Percentiles rank a stretch among this genome's conserved stretches.
Evolutionary conservation across 2,329 filamentous ascomycete species (phyloP).

Genomic region (Pestalotiopsis sp.): DNA sequence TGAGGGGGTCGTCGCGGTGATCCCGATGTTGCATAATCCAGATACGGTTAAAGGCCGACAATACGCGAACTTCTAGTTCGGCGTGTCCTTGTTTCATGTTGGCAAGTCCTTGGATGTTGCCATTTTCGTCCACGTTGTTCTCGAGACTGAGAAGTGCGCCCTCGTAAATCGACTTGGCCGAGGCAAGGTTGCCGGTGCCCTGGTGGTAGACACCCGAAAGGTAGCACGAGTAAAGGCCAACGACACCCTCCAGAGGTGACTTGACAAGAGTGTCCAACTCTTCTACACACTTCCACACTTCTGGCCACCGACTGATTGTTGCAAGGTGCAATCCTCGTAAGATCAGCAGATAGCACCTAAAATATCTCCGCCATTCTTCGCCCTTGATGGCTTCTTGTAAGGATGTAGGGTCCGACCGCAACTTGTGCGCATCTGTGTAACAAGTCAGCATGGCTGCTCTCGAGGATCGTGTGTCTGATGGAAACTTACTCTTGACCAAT

Average conservation of each 20-base stretch:
- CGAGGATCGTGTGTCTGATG: slow-evolving; percentile 29
- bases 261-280: slow-evolving; percentile 50
- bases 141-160: slow-evolving; percentile 60
- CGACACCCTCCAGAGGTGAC: slow-evolving; percentile 44
- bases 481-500: slow-evolving; percentile 35
- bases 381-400: slow-evolving; percentile 61
- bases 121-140: slow-evolving; percentile 20
- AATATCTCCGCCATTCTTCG: slow-evolving; percentile 64
- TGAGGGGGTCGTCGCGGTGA: slow-evolving; percentile 59
- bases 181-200: slow-evolving; percentile 71
- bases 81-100: slow-evolving; percentile 46
- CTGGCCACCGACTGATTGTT: slow-evolving; percentile 70
- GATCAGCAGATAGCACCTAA: slow-evolving; percentile 72
- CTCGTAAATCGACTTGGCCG: slow-evolving; percentile 69
- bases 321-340: slow-evolving; percentile 71
- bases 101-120: not conserved
- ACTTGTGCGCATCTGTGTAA: slow-evolving; percentile 28
- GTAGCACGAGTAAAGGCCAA: slow-evolving; percentile 66
- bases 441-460: not conserved
- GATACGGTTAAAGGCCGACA: slow-evolving; percentile 69
- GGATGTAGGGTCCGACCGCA: slow-evolving; percentile 48
- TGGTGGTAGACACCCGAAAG: slow-evolving; percentile 77
- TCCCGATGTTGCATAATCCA: slow-evolving; percentile 70
- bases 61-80: slow-evolving; percentile 65
- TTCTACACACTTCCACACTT: slow-evolving; percentile 60